Evolutionary conservation across 352 stramenopile species (phyloP), one percentile per base, ranked within the genome.

Genomic region (Phytophthora parvispora): DNA sequence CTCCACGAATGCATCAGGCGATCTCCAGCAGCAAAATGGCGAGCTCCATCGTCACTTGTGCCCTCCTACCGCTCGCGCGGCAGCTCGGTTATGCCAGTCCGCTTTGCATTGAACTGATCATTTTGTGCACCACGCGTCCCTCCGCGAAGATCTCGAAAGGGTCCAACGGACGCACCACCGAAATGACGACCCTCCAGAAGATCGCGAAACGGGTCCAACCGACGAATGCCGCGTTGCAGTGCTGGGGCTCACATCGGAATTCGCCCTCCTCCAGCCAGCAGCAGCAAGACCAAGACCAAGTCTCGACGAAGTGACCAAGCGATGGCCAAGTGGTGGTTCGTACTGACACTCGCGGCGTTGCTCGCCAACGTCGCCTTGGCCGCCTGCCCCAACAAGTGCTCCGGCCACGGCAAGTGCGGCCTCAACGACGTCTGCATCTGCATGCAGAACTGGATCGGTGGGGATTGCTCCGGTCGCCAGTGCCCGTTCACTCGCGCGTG

Each of bases 381-480:
- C n/a, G 64, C 81, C 13, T 95, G 87, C 57, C 73, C 74, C 42
- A 92, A 92, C 47, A 78, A 69, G 10, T 95, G 87, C 64, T 92
- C 82, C 6, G 75, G 81, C 7, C 81, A 85, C 24, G 87, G 87
- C 15, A 60, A 74, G 36, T 95, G 87, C 63, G 73, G 86, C 50
- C 50, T 63, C 43, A 79, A 79, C 55, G 89, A 91, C 58, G 76
- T 92, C 3, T 94, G 86, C 38, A 60, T 77, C 20, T 95, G 87
- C 59, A 69, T 81, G 63, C 62, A 89, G n/a, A 87, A 80, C 59
- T 94, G 75, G 74, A 74, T 81, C 16, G 75, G 80, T 18, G 80
- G 86, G 40, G 84, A 92, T 38, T 95, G 87, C 64, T 87, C 83
- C 1, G 58, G 80, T 38, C 74, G 77, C 10, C 72, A 50, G 28